Evolutionary conservation across 345 rosid genomes (phyloP).

Genomic region (Aquilaria yunnanensis): DNA sequence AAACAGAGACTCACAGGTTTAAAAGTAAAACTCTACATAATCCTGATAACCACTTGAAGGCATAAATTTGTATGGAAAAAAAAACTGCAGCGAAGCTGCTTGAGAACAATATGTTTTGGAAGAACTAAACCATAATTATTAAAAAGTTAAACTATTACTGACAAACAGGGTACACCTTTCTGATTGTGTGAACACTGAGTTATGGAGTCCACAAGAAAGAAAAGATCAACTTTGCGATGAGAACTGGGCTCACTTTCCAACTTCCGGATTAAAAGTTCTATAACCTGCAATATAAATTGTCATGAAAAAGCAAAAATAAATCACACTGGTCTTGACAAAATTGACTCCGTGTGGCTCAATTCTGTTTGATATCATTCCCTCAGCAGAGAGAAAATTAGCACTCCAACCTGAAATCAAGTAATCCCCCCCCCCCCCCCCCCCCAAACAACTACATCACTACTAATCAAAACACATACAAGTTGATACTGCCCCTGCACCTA

Average conservation of each 20-base stretch:
- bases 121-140: background rate
- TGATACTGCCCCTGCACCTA: no score
- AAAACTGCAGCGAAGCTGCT: no score
- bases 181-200: constrained; percentile 82
- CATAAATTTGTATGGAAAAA: no score
- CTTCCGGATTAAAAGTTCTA: constrained; percentile 73
- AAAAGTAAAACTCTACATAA: background rate
- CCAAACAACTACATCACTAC: no score
- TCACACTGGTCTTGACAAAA: background rate
- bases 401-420: no score
- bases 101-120: no score
- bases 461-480: no score
- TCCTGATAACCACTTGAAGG: no score
- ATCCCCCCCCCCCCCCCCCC: no score
- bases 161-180: constrained; percentile 41
- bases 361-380: background rate
- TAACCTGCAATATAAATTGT: constrained; percentile 41
- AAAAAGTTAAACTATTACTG: background rate
- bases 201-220: constrained; percentile 89
- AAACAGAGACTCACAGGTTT: no score
- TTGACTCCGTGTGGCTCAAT: background rate
- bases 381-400: no score
- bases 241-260: constrained; percentile 75
- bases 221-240: constrained; percentile 76
- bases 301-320: background rate